These are phyloP conservation scores for Pisolithus thermaeus DNA, from an alignment of 1,284 basidiomycete species.

Conservation along the genomic window DNA sequence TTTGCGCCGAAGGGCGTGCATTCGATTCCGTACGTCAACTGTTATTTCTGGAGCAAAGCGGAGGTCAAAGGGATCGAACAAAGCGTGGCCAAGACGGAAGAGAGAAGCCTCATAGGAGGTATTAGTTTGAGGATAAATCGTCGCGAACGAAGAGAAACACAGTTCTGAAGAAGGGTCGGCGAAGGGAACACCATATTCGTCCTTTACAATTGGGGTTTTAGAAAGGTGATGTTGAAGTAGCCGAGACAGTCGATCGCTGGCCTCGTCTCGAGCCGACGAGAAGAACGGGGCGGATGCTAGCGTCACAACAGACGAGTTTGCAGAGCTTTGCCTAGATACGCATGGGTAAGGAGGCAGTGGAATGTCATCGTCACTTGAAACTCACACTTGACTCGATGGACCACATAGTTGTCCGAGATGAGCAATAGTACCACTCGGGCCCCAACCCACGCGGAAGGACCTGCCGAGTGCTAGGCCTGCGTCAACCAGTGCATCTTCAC, in stretches of 20 bases:
- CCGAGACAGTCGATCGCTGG: constrained; percentile 47
- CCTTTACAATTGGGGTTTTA: constrained; percentile 63
- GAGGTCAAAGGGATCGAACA: constrained; percentile 85
- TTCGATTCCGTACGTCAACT: constrained; percentile 54
- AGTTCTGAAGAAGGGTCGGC: constrained; percentile 54
- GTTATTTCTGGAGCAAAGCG: constrained; percentile 50
- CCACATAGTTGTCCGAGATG: constrained; percentile 72
- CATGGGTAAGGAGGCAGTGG: constrained; percentile 9
- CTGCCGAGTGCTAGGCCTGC: constrained; percentile 82
- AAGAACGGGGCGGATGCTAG: constrained; percentile 44
- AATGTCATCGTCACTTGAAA: constrained; percentile 10
- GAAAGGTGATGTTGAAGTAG: constrained; percentile 78
- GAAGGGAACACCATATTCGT: constrained; percentile 49
- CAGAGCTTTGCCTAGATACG: constrained; percentile 39
- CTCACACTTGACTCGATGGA: constrained; percentile 45
- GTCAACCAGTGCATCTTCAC: constrained; percentile 69
- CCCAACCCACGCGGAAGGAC: constrained; percentile 90
- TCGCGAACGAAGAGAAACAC: constrained; percentile 75
- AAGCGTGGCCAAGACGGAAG: constrained; percentile 84
- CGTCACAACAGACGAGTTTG: constrained; percentile 53
- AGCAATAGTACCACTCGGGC: constrained; percentile 71
- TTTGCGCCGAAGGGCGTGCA: constrained; percentile 69
- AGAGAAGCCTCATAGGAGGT: constrained; percentile 72
- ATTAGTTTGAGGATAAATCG: constrained; percentile 71
- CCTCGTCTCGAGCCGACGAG: constrained; percentile 30